Base-by-base conservation (phyloP, 164 flowering plant species). In the Protea cynaroides region DNA sequence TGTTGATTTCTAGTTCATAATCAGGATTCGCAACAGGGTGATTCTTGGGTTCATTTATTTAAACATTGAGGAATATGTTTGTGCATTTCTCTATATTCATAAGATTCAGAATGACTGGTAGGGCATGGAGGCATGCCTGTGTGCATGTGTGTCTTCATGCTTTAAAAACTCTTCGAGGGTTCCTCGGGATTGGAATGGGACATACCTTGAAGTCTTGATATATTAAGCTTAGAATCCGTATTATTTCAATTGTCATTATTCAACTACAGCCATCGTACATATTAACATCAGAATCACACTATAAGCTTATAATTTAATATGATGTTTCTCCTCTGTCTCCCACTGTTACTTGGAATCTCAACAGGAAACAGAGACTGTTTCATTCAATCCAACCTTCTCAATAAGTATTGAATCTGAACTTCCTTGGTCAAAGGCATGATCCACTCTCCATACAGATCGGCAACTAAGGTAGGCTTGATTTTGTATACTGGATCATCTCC, bases 361-460 rank as follows among this genome's bases (percentile, higher is more conserved):
- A 17, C 47, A 23, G 50, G 1, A 22, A 50, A 58, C 36, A 63
- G 55, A 49, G 25, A 55, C 7, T 37, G 10, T 47, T 53, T 44
- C 19, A 21, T 68, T 82, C 72, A 88, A 58, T 94, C 98, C 80
- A 94, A 69, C 73, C 97, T 84, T 74, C 91, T 83, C 65, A 90
- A 58, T 34, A 94, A 68, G 75, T 94, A 94, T 36, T 74, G 75
- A 51, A 93, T 86, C 70, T 93, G 98, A 49, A 93, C 98, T 66
- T 83, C 84, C 77, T 94, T 94, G 6, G 97, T 94, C 64, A 94
- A 61, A 24, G 98, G 97, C 98, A 94, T 94, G 69, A 94, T 94
- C 98, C 97, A 87, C 23, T 82, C 83, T 0, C 87, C 91, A 73
- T 90, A 94, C 4, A 94, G 75, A 64, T 85, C 78, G 5, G 90